phyloP scores from a whole-genome alignment of 352 stramenopile genomes.

The Globisporangium emineosum region DNA sequence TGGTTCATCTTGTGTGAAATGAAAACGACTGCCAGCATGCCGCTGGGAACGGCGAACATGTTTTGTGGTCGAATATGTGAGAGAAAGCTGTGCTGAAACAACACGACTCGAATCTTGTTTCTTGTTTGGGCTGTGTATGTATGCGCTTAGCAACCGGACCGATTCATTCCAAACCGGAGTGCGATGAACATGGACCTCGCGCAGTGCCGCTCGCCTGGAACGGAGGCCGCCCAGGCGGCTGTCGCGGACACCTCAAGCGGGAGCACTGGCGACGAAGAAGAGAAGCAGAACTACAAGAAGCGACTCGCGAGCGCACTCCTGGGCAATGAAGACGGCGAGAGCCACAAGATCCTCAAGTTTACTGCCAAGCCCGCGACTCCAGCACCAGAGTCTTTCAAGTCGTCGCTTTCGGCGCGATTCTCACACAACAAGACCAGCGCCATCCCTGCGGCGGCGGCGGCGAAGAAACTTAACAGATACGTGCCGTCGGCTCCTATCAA shows the following conservation, averaged over 20 bases:
- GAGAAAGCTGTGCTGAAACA: slow-evolving; percentile 1
- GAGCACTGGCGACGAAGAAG: slow-evolving; percentile 48
- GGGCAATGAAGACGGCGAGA: slow-evolving; percentile 62
- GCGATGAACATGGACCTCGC: slow-evolving; percentile 85
- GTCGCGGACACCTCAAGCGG: slow-evolving; percentile 2
- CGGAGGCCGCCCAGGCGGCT: slow-evolving; percentile 41
- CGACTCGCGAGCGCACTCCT: slow-evolving; percentile 78
- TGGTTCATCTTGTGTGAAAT: not conserved
- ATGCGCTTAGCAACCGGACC: slow-evolving; percentile 46
- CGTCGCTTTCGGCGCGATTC: slow-evolving; percentile 91
- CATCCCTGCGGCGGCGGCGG: slow-evolving; percentile 61
- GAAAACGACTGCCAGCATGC: not conserved
- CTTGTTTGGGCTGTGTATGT: not conserved
- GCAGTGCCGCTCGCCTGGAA: slow-evolving; percentile 65
- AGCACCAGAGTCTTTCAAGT: slow-evolving; percentile 92
- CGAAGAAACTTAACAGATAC: slow-evolving; percentile 90
- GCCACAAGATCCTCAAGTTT: slow-evolving; percentile 97
- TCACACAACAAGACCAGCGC: slow-evolving; percentile 94
- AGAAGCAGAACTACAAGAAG: slow-evolving; percentile 83
- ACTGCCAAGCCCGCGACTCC: slow-evolving; percentile 94
- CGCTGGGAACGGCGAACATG: not conserved
- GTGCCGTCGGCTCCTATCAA: slow-evolving; percentile 96
- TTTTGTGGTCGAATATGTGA: not conserved
- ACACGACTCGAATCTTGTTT: not conserved
- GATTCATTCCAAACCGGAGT: slow-evolving; percentile 84